Evolutionary conservation across 2,329 filamentous ascomycete genomes (phyloP).

Genomic region (Pseudofabraea citricarpa): DNA sequence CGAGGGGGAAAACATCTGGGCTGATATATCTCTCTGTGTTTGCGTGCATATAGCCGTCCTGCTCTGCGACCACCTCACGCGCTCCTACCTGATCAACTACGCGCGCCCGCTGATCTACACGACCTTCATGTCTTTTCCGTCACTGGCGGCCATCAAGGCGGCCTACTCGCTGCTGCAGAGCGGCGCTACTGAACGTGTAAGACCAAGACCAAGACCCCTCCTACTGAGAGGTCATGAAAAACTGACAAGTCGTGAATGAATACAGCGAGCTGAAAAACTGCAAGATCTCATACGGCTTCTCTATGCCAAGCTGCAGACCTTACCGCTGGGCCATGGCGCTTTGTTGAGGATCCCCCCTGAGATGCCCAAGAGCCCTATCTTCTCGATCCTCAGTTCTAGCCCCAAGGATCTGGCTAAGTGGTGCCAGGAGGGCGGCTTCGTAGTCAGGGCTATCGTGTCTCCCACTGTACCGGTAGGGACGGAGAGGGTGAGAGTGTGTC

Average conservation of each 20-base stretch:
- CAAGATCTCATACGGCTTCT: slow-evolving; percentile 41
- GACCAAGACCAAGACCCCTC: too few species aligned
- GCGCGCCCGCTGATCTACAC: slow-evolving; percentile 73
- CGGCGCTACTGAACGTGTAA: slow-evolving; percentile 42
- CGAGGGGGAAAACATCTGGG: too few species aligned
- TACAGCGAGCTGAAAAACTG: slow-evolving; percentile 34
- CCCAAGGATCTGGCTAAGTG: slow-evolving; percentile 53
- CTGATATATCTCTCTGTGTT: too few species aligned
- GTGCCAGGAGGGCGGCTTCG: slow-evolving; percentile 54
- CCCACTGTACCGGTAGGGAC: slow-evolving; percentile 61
- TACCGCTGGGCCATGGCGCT: slow-evolving; percentile 19
- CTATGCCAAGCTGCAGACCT: slow-evolving; percentile 34
- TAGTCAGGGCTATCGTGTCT: slow-evolving; percentile 61
- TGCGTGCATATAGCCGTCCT: slow-evolving; percentile 57
- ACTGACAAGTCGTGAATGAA: too few species aligned
- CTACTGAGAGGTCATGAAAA: too few species aligned
- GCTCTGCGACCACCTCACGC: slow-evolving; percentile 53
- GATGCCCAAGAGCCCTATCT: slow-evolving; percentile 55
- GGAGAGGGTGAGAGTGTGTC: slow-evolving; percentile 61
- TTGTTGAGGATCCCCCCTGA: slow-evolving; percentile 24
- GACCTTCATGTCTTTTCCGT: slow-evolving; percentile 60
- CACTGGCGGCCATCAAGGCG: slow-evolving; percentile 52
- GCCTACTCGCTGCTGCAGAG: slow-evolving; percentile 51
- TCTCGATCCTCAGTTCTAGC: slow-evolving; percentile 53
- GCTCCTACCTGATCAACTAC: slow-evolving; percentile 69